These are phyloP conservation scores for Volvariella surrecta DNA, from an alignment of 1,284 basidiomycete genomes.

Conservation along the genomic window DNA sequence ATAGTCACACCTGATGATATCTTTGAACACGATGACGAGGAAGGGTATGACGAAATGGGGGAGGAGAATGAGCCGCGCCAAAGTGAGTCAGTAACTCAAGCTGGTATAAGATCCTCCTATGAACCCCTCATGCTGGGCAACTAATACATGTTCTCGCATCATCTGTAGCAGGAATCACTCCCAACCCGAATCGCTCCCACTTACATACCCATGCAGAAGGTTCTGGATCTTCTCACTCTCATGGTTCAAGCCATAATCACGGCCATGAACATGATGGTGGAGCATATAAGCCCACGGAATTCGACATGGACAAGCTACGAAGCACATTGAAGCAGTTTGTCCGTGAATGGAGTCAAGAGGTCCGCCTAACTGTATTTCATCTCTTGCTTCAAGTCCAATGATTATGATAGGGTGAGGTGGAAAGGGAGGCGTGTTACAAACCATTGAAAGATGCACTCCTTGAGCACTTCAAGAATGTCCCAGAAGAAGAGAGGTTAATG, in stretches of 20 bases:
- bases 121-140: conserved; percentile 6
- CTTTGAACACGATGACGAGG: conserved; percentile 26
- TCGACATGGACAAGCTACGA: conserved; percentile 80
- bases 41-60: conserved; percentile 4
- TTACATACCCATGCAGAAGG: conserved; percentile 25
- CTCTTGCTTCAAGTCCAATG: conserved; percentile 1
- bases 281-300: conserved; percentile 49
- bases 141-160: background rate
- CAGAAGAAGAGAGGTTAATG: conserved; percentile 50
- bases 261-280: conserved; percentile 14
- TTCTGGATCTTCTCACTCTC: conserved; percentile 11
- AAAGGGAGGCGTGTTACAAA: conserved; percentile 71
- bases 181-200: conserved; percentile 22
- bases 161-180: conserved; percentile 4
- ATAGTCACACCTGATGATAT: conserved; percentile 61
- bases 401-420: conserved; percentile 52
- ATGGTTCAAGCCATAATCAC: conserved; percentile 15
- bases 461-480: conserved; percentile 49
- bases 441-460: conserved; percentile 76
- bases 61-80: conserved; percentile 13
- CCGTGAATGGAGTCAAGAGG: conserved; percentile 83
- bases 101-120: conserved; percentile 1
- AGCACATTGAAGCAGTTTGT: conserved; percentile 89
- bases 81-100: too few species aligned
- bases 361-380: conserved; percentile 20